phyloP scores from a whole-genome alignment of 1,284 basidiomycete species.

The Cutaneotrichosporon arboriforme region DNA sequence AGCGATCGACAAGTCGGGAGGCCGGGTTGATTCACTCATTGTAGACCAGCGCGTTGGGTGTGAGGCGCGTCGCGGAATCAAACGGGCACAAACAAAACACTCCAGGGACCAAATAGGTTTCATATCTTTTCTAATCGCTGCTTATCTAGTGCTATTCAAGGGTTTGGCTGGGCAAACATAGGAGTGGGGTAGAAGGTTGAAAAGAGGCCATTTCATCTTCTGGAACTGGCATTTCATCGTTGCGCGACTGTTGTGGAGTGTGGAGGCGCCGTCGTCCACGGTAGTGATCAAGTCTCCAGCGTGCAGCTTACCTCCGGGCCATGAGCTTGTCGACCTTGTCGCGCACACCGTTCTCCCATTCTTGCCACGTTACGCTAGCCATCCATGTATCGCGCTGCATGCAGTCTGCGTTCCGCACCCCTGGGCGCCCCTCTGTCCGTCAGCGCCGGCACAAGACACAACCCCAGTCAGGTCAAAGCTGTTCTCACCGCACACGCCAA shows the following conservation, averaged over 20 bases:
- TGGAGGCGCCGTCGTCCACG: too few relatives aligned
- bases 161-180: not conserved
- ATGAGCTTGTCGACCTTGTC: constrained; percentile 33
- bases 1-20: too few relatives aligned
- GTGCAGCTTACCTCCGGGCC: constrained; percentile 14
- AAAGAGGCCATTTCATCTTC: too few relatives aligned
- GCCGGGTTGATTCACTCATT: not conserved
- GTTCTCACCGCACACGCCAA: constrained; percentile 30
- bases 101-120: not conserved
- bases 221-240: too few relatives aligned
- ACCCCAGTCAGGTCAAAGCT: too few relatives aligned
- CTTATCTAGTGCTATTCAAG: not conserved
- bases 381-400: constrained; percentile 34
- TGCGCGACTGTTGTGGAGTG: too few relatives aligned
- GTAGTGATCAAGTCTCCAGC: too few relatives aligned
- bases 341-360: constrained; percentile 34
- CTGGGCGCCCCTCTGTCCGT: constrained; percentile 26
- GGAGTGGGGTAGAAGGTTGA: too few relatives aligned
- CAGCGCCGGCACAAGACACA: too few relatives aligned
- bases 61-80: too few relatives aligned
- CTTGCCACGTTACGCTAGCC: constrained; percentile 35
- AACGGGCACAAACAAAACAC: not conserved
- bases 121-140: too few relatives aligned
- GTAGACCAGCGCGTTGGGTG: not conserved
- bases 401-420: constrained; percentile 20